These are phyloP conservation scores for Pseudogymnoascus verrucosus DNA, from an alignment of 2,329 filamentous ascomycete genomes.

Conservation along the genomic window DNA sequence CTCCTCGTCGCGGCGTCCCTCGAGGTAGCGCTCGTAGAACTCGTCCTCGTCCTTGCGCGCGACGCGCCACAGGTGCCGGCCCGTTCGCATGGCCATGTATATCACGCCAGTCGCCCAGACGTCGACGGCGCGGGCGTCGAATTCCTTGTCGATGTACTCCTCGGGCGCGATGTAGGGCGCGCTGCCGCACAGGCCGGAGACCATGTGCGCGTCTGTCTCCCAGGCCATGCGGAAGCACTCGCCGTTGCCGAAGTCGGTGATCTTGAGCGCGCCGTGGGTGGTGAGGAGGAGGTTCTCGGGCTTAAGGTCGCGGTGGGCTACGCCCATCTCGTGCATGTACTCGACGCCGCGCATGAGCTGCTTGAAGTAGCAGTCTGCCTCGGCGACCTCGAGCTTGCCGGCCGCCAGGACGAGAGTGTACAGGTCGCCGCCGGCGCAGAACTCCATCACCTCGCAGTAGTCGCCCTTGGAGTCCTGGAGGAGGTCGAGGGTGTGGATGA, in stretches of 20 bases:
- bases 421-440: slow-evolving; percentile 90
- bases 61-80: slow-evolving; percentile 91
- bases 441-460: slow-evolving; percentile 99
- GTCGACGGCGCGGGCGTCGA: slow-evolving; percentile 94
- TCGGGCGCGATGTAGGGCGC: slow-evolving; percentile 97
- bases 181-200: slow-evolving; percentile 89
- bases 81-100: slow-evolving; percentile 99
- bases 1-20: slow-evolving; percentile 87
- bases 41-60: slow-evolving; percentile 96
- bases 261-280: slow-evolving; percentile 86
- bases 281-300: slow-evolving; percentile 94
- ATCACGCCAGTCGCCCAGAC: slow-evolving; percentile 98
- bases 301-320: slow-evolving; percentile 93
- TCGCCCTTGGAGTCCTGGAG: slow-evolving; percentile 94
- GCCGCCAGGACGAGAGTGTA: slow-evolving; percentile 89
- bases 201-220: slow-evolving; percentile 98
- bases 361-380: slow-evolving; percentile 98
- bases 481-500: slow-evolving; percentile 94
- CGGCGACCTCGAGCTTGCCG: slow-evolving; percentile 81
- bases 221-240: slow-evolving; percentile 99
- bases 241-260: slow-evolving; percentile 97
- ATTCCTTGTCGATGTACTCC: slow-evolving; percentile 91
- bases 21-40: slow-evolving; percentile 90
- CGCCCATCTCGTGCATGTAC: slow-evolving; percentile 99
- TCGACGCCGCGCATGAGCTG: slow-evolving; percentile 98